phyloP scores from a whole-genome alignment of 2,329 filamentous ascomycete species.

The Aspergillus niger region DNA sequence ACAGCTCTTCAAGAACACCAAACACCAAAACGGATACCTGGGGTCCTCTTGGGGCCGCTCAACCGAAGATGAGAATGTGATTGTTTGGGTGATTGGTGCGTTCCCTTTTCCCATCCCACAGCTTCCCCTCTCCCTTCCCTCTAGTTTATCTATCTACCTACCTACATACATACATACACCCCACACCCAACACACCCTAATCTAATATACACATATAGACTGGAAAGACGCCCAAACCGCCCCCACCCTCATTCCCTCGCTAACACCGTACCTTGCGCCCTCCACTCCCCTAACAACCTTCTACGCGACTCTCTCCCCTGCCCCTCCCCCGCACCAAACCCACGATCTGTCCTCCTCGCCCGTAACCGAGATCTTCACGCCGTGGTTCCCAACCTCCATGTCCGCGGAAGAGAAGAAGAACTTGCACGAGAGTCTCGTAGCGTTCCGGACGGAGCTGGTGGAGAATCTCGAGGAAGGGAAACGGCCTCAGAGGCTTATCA shows the following conservation, averaged over 20 bases:
- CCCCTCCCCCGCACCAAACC: constrained; percentile 23
- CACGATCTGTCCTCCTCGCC: constrained; percentile 40
- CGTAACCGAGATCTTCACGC: constrained; percentile 52
- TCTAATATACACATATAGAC: constrained; percentile 22
- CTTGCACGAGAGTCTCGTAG: constrained; percentile 36
- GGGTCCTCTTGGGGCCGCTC: constrained; percentile 42
- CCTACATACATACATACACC: background rate
- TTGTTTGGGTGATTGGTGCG: constrained; percentile 44
- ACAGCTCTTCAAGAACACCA: constrained; percentile 29
- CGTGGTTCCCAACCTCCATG: constrained; percentile 46
- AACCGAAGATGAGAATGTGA: constrained; percentile 36
- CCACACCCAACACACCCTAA: background rate
- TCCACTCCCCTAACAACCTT: constrained; percentile 29
- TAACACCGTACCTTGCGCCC: constrained; percentile 13
- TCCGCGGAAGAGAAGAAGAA: constrained; percentile 29
- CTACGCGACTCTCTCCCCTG: constrained; percentile 36
- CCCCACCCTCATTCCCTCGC: constrained; percentile 12
- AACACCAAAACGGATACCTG: constrained; percentile 38
- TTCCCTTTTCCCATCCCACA: background rate
- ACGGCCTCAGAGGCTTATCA: constrained; percentile 34
- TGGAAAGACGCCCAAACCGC: constrained; percentile 35
- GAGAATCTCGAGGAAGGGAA: constrained; percentile 31
- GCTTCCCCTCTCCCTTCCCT: background rate
- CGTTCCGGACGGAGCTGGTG: constrained; percentile 41
- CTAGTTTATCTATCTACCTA: background rate